phyloP scores from a whole-genome alignment of 345 rosid genomes.

The Clarkia xantiana region DNA sequence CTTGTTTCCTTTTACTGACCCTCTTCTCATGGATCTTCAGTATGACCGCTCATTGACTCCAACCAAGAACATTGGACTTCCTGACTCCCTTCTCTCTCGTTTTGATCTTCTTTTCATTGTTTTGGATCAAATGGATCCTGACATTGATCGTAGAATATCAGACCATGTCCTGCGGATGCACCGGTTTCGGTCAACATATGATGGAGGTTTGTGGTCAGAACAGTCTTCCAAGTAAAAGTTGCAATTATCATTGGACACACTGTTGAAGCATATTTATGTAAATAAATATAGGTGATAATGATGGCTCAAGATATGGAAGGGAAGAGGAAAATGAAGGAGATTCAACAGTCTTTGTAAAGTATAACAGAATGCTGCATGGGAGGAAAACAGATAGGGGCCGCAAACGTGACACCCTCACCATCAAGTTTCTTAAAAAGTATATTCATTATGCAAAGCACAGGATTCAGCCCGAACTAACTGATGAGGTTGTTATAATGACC shows the following conservation, averaged over 20 bases:
- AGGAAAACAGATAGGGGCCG: conserved; percentile 52
- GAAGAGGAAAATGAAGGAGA: conserved; percentile 74
- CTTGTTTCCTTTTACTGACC: background rate
- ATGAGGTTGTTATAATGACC: conserved; percentile 39
- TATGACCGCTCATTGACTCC: conserved; percentile 96
- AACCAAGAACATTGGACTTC: conserved; percentile 98
- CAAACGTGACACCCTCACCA: conserved; percentile 65
- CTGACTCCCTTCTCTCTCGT: conserved; percentile 98
- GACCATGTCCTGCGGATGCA: conserved; percentile 99
- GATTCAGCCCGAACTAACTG: conserved; percentile 84
- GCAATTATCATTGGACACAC: conserved; percentile 2
- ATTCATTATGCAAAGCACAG: conserved; percentile 97
- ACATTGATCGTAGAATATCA: conserved; percentile 74
- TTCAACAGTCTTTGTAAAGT: conserved; percentile 73
- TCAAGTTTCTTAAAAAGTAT: conserved; percentile 82
- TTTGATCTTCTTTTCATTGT: conserved; percentile 91
- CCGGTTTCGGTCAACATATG: conserved; percentile 53
- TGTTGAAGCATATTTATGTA: conserved; percentile 10
- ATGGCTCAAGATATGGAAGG: conserved; percentile 59
- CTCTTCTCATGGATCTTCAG: conserved; percentile 27
- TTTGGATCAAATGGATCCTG: conserved; percentile 98
- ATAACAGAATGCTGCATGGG: conserved; percentile 85
- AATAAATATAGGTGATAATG: conserved; percentile 35
- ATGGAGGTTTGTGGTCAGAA: conserved; percentile 45
- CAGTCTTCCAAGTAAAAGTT: conserved; percentile 6